Percentiles rank a stretch among this genome's conserved stretches.
These are phyloP conservation scores for Dipteronia sinensis DNA, from an alignment of 345 rosid genomes.

Conservation along the genomic window DNA sequence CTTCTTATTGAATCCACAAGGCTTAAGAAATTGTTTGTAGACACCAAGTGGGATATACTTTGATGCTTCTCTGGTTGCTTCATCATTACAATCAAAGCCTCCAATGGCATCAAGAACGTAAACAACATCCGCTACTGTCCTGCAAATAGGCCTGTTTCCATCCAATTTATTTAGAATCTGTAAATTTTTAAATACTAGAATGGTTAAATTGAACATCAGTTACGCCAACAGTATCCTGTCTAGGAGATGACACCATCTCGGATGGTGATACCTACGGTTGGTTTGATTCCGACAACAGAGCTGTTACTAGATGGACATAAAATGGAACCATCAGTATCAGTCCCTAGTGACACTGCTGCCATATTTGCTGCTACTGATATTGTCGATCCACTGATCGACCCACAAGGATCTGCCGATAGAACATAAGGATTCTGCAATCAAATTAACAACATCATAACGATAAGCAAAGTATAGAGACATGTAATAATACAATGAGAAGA, in stretches of 20 bases:
- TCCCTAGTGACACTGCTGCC: slow-evolving; percentile 28
- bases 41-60: slow-evolving; percentile 58
- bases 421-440: slow-evolving; percentile 67
- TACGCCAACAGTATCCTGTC: slow-evolving; percentile 37
- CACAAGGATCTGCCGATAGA: slow-evolving; percentile 32
- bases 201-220: too few species aligned
- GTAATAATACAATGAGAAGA: too few species aligned
- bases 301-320: slow-evolving; percentile 25
- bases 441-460: too few species aligned
- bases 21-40: slow-evolving; percentile 46
- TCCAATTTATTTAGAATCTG: too few species aligned
- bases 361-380: slow-evolving; percentile 33
- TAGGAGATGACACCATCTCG: slow-evolving; percentile 30
- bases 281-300: slow-evolving; percentile 35
- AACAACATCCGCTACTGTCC: slow-evolving; percentile 62
- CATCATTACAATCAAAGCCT: slow-evolving; percentile 50
- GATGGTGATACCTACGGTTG: slow-evolving; percentile 31
- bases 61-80: slow-evolving; percentile 42
- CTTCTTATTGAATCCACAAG: slow-evolving; percentile 30
- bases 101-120: slow-evolving; percentile 61
- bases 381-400: slow-evolving; percentile 28
- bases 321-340: slow-evolving; percentile 29
- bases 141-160: slow-evolving; percentile 51
- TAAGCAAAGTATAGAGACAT: too few species aligned
- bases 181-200: neutral